phyloP scores from a whole-genome alignment of 306 rosid genomes.

The Argentina anserina region DNA sequence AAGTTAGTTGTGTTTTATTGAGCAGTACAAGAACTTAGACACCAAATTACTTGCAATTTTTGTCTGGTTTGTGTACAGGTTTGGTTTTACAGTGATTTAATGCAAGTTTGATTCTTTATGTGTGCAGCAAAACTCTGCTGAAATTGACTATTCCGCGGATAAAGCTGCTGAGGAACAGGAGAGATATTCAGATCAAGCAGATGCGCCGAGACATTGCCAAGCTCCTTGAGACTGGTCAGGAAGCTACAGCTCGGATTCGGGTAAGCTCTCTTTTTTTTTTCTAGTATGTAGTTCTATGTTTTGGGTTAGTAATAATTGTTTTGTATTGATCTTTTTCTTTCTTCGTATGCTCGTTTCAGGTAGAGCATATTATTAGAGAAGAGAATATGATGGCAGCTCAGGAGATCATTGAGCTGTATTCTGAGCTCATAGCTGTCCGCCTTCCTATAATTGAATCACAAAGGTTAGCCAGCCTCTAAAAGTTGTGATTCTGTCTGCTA shows the following conservation, averaged over 20 bases:
- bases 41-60: not conserved
- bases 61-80: not conserved
- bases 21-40: not conserved
- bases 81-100: not conserved
- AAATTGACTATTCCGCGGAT: conserved; percentile 90
- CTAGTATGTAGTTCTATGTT: not conserved
- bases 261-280: conserved; percentile 26
- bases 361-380: conserved; percentile 90
- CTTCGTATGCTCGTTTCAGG: conserved; percentile 41
- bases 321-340: not conserved
- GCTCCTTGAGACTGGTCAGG: conserved; percentile 98
- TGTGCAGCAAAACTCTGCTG: conserved; percentile 79
- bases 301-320: not conserved
- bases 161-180: conserved; percentile 82
- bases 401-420: conserved; percentile 80
- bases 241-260: conserved; percentile 97
- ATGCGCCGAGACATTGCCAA: conserved; percentile 96
- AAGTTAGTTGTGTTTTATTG: not conserved
- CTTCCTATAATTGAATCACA: conserved; percentile 89
- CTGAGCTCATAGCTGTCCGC: conserved; percentile 78
- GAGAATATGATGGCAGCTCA: conserved; percentile 99
- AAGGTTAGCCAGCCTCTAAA: conserved; percentile 40
- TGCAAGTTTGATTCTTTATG: not conserved
- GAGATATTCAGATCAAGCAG: conserved; percentile 82
- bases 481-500: not conserved